Percentiles rank a stretch among this genome's conserved stretches.
phyloP scores from a whole-genome alignment of 352 stramenopile genomes.

The Phytophthora tubulina region DNA sequence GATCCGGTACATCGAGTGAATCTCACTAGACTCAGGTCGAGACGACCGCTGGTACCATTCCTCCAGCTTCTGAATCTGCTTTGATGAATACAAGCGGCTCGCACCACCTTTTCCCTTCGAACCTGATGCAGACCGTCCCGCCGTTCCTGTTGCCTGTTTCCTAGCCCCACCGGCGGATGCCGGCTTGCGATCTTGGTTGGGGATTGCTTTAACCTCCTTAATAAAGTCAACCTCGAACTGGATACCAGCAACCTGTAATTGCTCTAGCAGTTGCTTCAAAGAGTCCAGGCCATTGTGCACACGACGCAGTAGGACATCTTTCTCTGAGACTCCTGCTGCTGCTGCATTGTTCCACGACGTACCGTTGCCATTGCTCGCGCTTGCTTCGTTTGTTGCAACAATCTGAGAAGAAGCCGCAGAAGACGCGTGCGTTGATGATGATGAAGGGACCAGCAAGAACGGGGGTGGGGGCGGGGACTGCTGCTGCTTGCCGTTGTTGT shows the following conservation, averaged over 20 bases:
- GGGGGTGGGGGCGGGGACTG: slow-evolving; percentile 43
- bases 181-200: slow-evolving; percentile 63
- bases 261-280: slow-evolving; percentile 80
- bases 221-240: slow-evolving; percentile 88
- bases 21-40: slow-evolving; percentile 83
- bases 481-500: slow-evolving; percentile 23
- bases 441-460: slow-evolving; percentile 52
- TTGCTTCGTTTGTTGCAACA: slow-evolving; percentile 40
- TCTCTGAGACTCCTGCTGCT: slow-evolving; percentile 32
- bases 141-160: slow-evolving; percentile 43
- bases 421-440: slow-evolving; percentile 46
- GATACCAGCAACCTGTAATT: slow-evolving; percentile 82
- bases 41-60: slow-evolving; percentile 90
- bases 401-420: slow-evolving; percentile 46
- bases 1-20: slow-evolving; percentile 92
- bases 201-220: slow-evolving; percentile 75
- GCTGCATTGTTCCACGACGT: slow-evolving; percentile 25
- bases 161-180: slow-evolving; percentile 28
- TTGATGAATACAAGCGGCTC: slow-evolving; percentile 86
- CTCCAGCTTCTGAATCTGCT: slow-evolving; percentile 91
- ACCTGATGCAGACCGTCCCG: slow-evolving; percentile 48
- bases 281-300: slow-evolving; percentile 66
- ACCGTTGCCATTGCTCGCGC: slow-evolving; percentile 28
- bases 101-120: slow-evolving; percentile 82
- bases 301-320: slow-evolving; percentile 61